Percentiles rank a stretch among this genome's conserved stretches.
These are phyloP conservation scores for Orbilia javanica DNA, from an alignment of 2,329 filamentous ascomycete genomes.

Conservation along the genomic window DNA sequence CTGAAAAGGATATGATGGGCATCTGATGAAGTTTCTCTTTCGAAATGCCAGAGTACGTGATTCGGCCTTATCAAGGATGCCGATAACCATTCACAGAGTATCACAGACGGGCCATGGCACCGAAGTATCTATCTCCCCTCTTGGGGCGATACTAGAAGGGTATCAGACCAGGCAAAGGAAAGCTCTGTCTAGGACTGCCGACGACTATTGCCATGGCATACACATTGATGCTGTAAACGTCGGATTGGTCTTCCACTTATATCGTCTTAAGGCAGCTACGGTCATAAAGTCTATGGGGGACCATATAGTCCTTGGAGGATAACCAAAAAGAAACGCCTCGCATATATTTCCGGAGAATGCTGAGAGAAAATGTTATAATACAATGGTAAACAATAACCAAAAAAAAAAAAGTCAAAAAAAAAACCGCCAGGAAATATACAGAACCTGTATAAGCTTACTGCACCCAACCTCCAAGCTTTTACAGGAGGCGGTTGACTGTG, in stretches of 20 bases:
- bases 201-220: background rate
- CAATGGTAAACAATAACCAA: conserved; percentile 15
- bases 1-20: conserved; percentile 12
- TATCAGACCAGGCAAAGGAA: background rate
- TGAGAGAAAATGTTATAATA: conserved; percentile 28
- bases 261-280: background rate
- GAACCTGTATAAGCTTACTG: conserved; percentile 1
- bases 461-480: background rate
- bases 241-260: background rate
- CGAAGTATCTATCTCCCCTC: too few species aligned
- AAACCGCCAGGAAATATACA: conserved; percentile 7
- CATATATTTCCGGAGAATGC: conserved; percentile 19
- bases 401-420: background rate
- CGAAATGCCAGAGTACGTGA: background rate
- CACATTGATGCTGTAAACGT: background rate
- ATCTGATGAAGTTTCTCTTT: background rate
- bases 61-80: background rate
- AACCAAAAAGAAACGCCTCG: conserved; percentile 11
- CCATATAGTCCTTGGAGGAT: background rate
- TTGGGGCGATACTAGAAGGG: background rate
- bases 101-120: background rate
- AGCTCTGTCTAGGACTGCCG: background rate
- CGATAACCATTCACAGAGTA: background rate
- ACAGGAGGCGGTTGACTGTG: background rate
- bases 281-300: background rate